Evolutionary conservation across 202 grass and related monocot species (phyloP), one percentile per base, ranked within the genome.

Genomic region (Musa balbisiana): DNA sequence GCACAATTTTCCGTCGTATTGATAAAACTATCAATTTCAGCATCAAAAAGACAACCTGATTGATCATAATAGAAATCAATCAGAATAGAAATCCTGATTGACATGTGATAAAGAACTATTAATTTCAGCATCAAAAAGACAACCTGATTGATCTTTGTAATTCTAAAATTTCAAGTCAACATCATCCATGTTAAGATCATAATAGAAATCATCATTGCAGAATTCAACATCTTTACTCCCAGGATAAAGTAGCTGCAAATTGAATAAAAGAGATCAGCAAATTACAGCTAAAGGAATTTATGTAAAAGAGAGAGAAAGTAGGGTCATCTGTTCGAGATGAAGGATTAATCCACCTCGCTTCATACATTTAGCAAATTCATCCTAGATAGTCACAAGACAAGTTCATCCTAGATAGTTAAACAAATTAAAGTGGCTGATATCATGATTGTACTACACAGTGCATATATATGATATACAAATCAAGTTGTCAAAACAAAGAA

Each of bases 121-220:
- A 10, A 98, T 92, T 49, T 87, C 88, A 80, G 88, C 82, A 84
- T 94, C 87, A 83, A 98, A 98, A 56, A 92, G 87, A 53, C 92
- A 84, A 53, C 78, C 86, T 20, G 74, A 68, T 76, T 88, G 88
- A 80, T 76, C 91, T 88, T 99, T 89, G 71, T 99, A 99, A 79
- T 99, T 94, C 84, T 99, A 83, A 1, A 94, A 94, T 51, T 80
- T 83, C 69, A 99, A 80, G 63, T 94, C 91, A 67, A 90, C 84
- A 82, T 92, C 83, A 80, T 93, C 94, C 70, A 93, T 72, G 78
- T 82, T 87, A 62, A 93, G 87, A 82, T 91, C 86, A 77, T 86
- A 87, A 73, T 88, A 99, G 74, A 90, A 62, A 64, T 55, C 89
- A 22, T 87, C 89, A 67, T 99, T 99, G 73, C 81, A 80, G 64